phyloP scores from a whole-genome alignment of 2,329 filamentous ascomycete species.

The Pyricularia pennisetigena region DNA sequence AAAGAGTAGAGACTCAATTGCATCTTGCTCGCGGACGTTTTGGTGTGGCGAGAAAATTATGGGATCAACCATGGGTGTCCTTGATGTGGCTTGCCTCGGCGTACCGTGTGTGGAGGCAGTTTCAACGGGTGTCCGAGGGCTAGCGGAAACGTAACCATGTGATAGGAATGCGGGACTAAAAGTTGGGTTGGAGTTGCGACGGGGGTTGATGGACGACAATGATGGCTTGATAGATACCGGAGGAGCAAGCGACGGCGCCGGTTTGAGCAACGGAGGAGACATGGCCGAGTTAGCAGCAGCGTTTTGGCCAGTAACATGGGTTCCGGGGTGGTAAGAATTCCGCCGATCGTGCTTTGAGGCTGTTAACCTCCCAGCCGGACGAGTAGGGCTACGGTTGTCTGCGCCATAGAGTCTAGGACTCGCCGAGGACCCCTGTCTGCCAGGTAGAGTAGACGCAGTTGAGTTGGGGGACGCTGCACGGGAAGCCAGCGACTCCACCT shows the following conservation, averaged over 20 bases:
- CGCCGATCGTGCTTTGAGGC: conserved; percentile 5
- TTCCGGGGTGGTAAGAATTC: neutral
- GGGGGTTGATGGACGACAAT: conserved; percentile 26
- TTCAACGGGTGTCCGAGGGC: conserved; percentile 24
- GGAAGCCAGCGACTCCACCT: conserved; percentile 66
- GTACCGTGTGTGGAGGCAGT: conserved; percentile 29
- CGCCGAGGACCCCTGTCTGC: conserved; percentile 39
- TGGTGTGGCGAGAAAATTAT: conserved; percentile 61
- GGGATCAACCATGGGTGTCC: conserved; percentile 33
- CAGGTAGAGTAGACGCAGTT: conserved; percentile 44
- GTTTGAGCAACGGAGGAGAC: conserved; percentile 23
- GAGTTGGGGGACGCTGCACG: conserved; percentile 55
- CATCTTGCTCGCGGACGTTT: conserved; percentile 66
- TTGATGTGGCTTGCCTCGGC: conserved; percentile 17
- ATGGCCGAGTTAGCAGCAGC: conserved; percentile 5
- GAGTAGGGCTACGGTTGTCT: conserved; percentile 16
- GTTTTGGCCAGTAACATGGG: neutral
- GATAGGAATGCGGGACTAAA: conserved; percentile 41
- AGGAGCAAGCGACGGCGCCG: conserved; percentile 33
- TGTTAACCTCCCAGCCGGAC: conserved; percentile 7
- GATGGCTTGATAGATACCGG: conserved; percentile 46
- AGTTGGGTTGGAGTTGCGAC: conserved; percentile 39
- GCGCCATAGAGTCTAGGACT: conserved; percentile 35
- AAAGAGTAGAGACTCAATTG: conserved; percentile 69
- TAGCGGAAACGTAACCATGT: conserved; percentile 29